phyloP scores from a whole-genome alignment of 176 grass and related monocot genomes.

The Oryza glaberrima region DNA sequence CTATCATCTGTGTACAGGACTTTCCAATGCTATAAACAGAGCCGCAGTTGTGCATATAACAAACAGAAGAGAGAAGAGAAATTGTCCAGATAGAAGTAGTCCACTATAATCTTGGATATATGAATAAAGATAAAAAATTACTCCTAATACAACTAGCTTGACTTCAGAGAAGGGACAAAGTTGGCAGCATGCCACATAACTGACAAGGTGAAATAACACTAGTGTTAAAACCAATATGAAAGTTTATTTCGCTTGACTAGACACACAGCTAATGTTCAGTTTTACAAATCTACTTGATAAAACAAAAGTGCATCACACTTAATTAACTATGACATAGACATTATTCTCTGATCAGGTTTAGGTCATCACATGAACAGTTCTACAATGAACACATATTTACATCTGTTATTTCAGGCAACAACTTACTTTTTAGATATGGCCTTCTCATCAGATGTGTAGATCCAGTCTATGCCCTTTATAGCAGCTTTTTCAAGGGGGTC shows the following conservation, averaged over 20 bases:
- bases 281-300: neutral
- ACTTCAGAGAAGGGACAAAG: neutral
- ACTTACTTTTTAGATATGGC: constrained; percentile 86
- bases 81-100: neutral
- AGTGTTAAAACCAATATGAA: neutral
- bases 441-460: constrained; percentile 98
- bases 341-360: constrained; percentile 20
- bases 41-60: neutral
- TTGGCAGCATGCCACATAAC: constrained; percentile 12
- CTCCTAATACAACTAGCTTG: neutral
- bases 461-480: constrained; percentile 98
- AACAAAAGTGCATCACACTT: neutral
- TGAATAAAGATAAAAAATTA: constrained; percentile 2
- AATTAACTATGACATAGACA: constrained; percentile 9
- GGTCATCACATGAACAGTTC: neutral
- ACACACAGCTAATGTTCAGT: constrained; percentile 10
- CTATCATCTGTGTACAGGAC: neutral
- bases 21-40: neutral
- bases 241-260: neutral
- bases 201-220: neutral
- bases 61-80: neutral
- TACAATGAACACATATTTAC: constrained; percentile 18
- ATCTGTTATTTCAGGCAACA: constrained; percentile 24
- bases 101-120: neutral
- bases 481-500: constrained; percentile 99